Conservation (phyloP, 2,329 filamentous ascomycete genomes). For the Cytospora schulzeri region DNA sequence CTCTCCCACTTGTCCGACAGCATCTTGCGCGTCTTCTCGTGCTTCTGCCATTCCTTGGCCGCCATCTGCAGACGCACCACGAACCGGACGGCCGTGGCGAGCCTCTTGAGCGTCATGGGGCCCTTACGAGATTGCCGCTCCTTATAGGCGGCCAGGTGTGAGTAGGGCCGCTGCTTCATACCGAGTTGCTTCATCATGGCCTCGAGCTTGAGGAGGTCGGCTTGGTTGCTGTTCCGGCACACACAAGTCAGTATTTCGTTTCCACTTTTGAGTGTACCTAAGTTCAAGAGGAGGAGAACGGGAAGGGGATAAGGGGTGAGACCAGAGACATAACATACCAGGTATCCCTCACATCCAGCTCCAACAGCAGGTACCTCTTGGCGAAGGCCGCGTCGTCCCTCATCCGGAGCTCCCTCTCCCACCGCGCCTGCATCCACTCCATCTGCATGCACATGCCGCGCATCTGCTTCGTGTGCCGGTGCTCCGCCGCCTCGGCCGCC, state of each 20-base stretch:
- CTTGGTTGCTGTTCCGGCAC: slow-evolving; percentile 74
- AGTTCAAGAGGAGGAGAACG: background rate
- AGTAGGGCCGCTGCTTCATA: slow-evolving; percentile 36
- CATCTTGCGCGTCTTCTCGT: slow-evolving; percentile 52
- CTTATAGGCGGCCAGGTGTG: slow-evolving; percentile 14
- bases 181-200: slow-evolving; percentile 71
- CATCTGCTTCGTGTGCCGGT: slow-evolving; percentile 73
- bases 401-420: slow-evolving; percentile 78
- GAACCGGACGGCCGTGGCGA: slow-evolving; percentile 53
- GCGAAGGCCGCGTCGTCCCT: slow-evolving; percentile 80
- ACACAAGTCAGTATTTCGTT: slow-evolving; percentile 12
- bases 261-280: background rate
- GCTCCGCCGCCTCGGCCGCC: slow-evolving; percentile 63
- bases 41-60: slow-evolving; percentile 52
- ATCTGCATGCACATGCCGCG: slow-evolving; percentile 87
- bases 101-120: slow-evolving; percentile 45
- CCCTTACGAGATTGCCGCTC: slow-evolving; percentile 34
- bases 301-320: background rate
- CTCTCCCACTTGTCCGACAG: slow-evolving; percentile 54
- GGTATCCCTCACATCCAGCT: slow-evolving; percentile 81
- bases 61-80: slow-evolving; percentile 53
- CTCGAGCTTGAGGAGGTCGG: slow-evolving; percentile 82
- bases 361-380: slow-evolving; percentile 79
- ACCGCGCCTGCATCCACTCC: slow-evolving; percentile 82
- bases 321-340: slow-evolving; percentile 73